Conservation (phyloP, 2,329 filamentous ascomycete genomes). For the Penicillium italicum region DNA sequence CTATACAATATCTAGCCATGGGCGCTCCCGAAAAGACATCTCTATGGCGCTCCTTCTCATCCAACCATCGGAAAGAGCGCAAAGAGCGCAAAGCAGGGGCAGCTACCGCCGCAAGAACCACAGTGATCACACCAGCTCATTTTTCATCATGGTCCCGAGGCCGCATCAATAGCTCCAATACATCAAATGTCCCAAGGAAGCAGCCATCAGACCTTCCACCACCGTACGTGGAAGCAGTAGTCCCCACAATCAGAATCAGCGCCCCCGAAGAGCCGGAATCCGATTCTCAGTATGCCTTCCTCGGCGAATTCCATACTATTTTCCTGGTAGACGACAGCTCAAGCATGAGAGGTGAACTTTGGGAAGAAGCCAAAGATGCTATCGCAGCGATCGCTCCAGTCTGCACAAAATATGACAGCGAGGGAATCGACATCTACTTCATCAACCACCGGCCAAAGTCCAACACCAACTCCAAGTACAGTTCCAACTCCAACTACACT, state of each 20-base stretch:
- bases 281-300: slow-evolving; percentile 62
- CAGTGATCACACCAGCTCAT: not conserved
- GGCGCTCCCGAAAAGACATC: slow-evolving; percentile 3
- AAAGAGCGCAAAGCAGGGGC: not conserved
- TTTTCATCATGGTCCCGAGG: not conserved
- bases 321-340: slow-evolving; percentile 91
- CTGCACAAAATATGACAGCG: slow-evolving; percentile 71
- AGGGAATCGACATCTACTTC: slow-evolving; percentile 91
- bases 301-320: slow-evolving; percentile 76
- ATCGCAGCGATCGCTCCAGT: slow-evolving; percentile 74
- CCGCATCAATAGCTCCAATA: not conserved
- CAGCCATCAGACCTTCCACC: not conserved
- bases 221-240: slow-evolving; percentile 43
- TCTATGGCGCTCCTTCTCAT: slow-evolving; percentile 10
- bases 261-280: slow-evolving; percentile 43
- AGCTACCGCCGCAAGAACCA: not conserved
- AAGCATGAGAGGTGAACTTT: slow-evolving; percentile 74
- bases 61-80: slow-evolving; percentile 2
- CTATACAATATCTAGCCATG: slow-evolving; percentile 11
- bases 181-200: not conserved
- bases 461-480: not conserved
- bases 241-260: slow-evolving; percentile 16
- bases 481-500: not conserved
- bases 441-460: slow-evolving; percentile 59
- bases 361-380: slow-evolving; percentile 69